Percentiles rank a stretch among this genome's conserved stretches.
phyloP scores from a whole-genome alignment of 805 yeast genomes.

The Ogataea siamensis region DNA sequence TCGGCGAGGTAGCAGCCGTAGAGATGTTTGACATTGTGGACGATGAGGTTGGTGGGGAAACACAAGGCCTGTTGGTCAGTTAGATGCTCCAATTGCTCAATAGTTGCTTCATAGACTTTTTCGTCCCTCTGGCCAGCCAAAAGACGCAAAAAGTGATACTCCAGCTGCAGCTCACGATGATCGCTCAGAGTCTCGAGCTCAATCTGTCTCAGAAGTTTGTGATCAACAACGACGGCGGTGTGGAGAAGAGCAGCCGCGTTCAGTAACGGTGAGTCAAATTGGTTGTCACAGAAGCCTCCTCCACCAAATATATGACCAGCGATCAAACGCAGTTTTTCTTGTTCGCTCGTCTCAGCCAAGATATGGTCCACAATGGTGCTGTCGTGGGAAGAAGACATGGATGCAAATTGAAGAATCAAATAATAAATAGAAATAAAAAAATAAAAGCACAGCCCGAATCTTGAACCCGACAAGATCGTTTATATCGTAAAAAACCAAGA shows the following conservation, averaged over 20 bases:
- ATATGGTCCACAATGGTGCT: too few species aligned
- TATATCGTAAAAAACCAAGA: not conserved
- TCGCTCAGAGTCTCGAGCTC: not conserved
- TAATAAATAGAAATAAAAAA: not conserved
- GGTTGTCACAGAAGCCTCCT: not conserved
- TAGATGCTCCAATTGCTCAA: constrained; percentile 1
- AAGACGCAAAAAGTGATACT: not conserved
- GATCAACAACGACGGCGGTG: not conserved
- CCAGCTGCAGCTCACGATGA: constrained; percentile 2
- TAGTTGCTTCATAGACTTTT: not conserved
- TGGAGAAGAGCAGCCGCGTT: constrained; percentile 3
- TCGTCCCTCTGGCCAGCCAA: not conserved
- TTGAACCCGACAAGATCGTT: constrained; percentile 3
- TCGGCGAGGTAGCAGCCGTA: constrained; percentile 1
- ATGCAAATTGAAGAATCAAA: too few species aligned
- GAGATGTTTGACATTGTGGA: constrained; percentile 3
- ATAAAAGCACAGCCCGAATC: constrained; percentile 5
- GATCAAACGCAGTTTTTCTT: too few species aligned
- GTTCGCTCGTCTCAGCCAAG: too few species aligned
- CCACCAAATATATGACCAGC: too few species aligned
- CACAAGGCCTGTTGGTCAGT: not conserved
- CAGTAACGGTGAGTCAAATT: not conserved
- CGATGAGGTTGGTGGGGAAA: not conserved
- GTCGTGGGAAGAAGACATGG: too few species aligned
- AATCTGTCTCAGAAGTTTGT: not conserved